Evolutionary conservation across 1,139 yeast species (phyloP), one percentile per base, ranked within the genome.

Genomic region (Candida tropicalis): DNA sequence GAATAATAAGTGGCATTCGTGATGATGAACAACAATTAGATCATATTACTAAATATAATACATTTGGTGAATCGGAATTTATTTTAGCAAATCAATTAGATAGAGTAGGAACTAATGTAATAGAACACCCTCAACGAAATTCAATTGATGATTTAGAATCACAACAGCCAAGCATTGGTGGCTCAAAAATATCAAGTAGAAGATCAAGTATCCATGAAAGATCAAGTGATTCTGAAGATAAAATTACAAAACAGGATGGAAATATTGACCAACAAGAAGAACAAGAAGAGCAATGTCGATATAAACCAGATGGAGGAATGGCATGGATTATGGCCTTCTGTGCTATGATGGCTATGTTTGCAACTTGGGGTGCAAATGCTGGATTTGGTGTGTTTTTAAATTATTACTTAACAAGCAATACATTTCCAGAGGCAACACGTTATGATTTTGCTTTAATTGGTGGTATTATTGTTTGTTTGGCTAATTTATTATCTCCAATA

Each of bases 311-410:
- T 62, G 79, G 81, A 20, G 87, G 87, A 1, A 77, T 77, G 49
- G 89, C 88, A 1, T 86, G 93, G 90, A 77, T 82, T 6, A 74
- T 82, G 42, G 80, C 83, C 0, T 43, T 75, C 2, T 77, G 85
- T 51, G 78, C 78, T 0, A 68, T 79, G 59, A 55, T 75, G 38
- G 58, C 69, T 20, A 58, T 64, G 23, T 69, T 82, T 38, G 74
- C 80, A 24, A 78, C 90, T 1, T 87, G 95, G 95, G 95, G 95
- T 17, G 70, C 82, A 37, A 84, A 82, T 55, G 78, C 87, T 4
- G 77, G 81, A 0, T 87, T 75, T 55, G 91, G 93, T 39, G 84
- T 87, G 3, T 84, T 79, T 53, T 63, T 87, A 27, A 74, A 79
- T 28, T 81, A 69, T 55, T 87, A 82, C 56, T 57, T 81, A 18